phyloP scores from a whole-genome alignment of 2,329 filamentous ascomycete species.

The Fusarium sarcochroum region DNA sequence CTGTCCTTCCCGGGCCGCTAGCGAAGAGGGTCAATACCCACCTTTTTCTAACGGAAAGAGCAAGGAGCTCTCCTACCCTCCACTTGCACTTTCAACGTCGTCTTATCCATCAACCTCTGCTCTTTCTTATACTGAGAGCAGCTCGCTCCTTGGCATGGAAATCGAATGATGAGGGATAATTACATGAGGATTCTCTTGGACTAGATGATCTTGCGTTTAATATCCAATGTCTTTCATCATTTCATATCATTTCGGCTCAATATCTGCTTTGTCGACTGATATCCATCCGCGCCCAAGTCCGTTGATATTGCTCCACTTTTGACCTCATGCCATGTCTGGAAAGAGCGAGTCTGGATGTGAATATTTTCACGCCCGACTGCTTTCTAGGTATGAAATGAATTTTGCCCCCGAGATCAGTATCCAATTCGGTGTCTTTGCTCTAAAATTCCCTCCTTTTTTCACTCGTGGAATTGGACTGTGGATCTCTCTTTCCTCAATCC shows the following conservation, averaged over 20 bases:
- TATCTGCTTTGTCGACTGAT: slow-evolving; percentile 16
- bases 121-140: slow-evolving; percentile 9
- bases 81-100: slow-evolving; percentile 1
- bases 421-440: slow-evolving; percentile 4
- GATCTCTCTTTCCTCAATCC: slow-evolving; percentile 37
- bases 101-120: slow-evolving; percentile 28
- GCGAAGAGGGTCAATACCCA: slow-evolving; percentile 35
- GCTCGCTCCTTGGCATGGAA: slow-evolving; percentile 16
- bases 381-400: background rate
- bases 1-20: slow-evolving; percentile 48
- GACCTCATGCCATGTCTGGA: slow-evolving; percentile 30
- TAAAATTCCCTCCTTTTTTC: slow-evolving; percentile 11
- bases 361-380: slow-evolving; percentile 27
- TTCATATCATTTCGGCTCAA: slow-evolving; percentile 24
- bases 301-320: slow-evolving; percentile 31
- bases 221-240: slow-evolving; percentile 12
- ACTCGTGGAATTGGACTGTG: slow-evolving; percentile 8
- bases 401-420: background rate
- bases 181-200: background rate
- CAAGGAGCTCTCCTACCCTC: slow-evolving; percentile 15
- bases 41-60: slow-evolving; percentile 29
- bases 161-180: slow-evolving; percentile 28
- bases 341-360: slow-evolving; percentile 23
- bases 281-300: slow-evolving; percentile 4
- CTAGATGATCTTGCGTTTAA: background rate